Evolutionary conservation across 345 rosid genomes (phyloP), one percentile per base, ranked within the genome.

Genomic region (Hibiscus tridactylites): DNA sequence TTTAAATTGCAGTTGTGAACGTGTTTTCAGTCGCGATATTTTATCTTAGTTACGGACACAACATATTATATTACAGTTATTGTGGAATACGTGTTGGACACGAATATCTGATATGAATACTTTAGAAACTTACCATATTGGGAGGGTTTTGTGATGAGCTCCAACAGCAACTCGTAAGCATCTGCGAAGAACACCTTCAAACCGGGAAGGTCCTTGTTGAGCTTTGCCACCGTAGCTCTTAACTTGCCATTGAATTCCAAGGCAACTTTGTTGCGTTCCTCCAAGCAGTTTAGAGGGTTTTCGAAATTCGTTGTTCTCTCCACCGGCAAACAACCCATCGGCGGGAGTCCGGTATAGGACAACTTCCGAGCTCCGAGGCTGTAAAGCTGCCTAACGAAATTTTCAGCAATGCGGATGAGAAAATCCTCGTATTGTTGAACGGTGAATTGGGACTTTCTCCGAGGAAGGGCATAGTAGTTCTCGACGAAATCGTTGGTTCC

Each of bases 401-500:
- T 76, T 10, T 64, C 81, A 0, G 89, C 90, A 15, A 85, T 80
- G 2, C 72, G 77, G 1, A 86, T 65, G 21, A 88, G 78, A 74
- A 82, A 86, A 69, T 88, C 88, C 76, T 83, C 76, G 63, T 88
- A 86, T 33, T 68, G 71, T 26, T 60, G 77, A 37, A 72, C 71
- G 53, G 79, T 74, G 87, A 74, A 88, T 63, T 86, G 86, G 9
- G 84, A 76, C 50, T 78, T 69, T 13, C 88, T 80, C 33, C 33
- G 70, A 0, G 87, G 85, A 65, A 85, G 71, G 19, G 82, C 70
- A 78, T 76, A 88, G 79, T 88, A 88, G 76, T 88, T 88, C 63
- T 85, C 89, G 5, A 88, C 71, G 78, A 88, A 88, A 64, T 86
- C 93, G 59, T 86, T 88, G 54, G 93, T 86, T 69, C 93, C 89